Evolutionary conservation across 345 rosid genomes (phyloP), one percentile per base, ranked within the genome.

Genomic region (Raphanus sativus): DNA sequence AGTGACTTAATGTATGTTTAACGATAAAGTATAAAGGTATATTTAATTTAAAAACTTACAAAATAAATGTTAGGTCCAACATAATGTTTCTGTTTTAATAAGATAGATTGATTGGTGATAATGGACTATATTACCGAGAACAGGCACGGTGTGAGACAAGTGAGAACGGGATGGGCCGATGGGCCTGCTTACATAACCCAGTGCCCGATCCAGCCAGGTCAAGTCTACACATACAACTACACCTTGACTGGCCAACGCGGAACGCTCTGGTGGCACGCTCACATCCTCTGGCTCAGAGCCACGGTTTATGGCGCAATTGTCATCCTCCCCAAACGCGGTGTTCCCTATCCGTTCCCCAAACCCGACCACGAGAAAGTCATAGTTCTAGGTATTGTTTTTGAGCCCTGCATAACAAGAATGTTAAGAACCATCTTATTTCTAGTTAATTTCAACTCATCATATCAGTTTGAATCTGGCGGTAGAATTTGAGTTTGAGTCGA

Each of bases 131-230:
- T 50, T 50, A 55, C 12, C 8, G 65, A 6, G 10, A 65, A 67
- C 65, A 93, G 98, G 98, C 98, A 94, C 40, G 98, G 98, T 0
- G 26, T 94, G 42, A 78, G 88, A 67, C 98, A 94, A 61, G 56
- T 94, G 15, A 77, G 97, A 45, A 90, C 92, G 0, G 91, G 92
- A 0, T 94, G 98, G 98, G 91, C 98, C 1, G 98, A 94, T 77
- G 97, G 98, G 9, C 98, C 97, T 0, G 98, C 97, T 9, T 91
- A 86, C 82, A 90, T 91, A 3, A 94, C 96, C 1, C 98, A 94
- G 66, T 91, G 97, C 75, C 98, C 98, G 5, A 92, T 94, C 65
- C 97, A 80, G 81, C 80, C 97, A 0, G 87, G 92, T 42, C 95
- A 90, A 67, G 85, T 62, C 69, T 94, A 84, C 52, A 64, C 86